Evolutionary conservation across 495 filamentous ascomycete genomes (phyloP).

Genomic region (Podospora conica): DNA sequence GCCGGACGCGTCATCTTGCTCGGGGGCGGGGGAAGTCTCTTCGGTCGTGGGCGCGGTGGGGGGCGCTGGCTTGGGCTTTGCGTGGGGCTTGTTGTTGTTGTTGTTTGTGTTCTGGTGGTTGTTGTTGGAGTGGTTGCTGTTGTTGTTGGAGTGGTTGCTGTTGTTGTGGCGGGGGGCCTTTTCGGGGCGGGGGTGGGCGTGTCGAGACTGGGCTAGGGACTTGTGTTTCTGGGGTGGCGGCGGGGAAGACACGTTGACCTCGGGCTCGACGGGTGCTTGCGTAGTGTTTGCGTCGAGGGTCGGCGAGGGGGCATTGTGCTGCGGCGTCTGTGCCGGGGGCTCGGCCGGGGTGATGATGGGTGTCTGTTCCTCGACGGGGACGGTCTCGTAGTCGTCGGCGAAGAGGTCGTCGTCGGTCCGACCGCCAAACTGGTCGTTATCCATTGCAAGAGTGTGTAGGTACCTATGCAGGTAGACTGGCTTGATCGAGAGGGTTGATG

Average conservation of each 20-base stretch:
- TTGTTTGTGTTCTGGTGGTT: neutral
- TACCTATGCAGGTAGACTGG: neutral
- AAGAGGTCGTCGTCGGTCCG: slow-evolving; percentile 48
- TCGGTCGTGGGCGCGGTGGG: neutral
- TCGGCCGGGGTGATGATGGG: neutral
- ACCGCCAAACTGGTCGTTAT: slow-evolving; percentile 43
- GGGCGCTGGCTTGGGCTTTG: neutral
- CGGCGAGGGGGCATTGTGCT: neutral
- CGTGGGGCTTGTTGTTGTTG: neutral
- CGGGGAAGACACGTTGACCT: neutral
- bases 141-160: slow-evolving; percentile 15
- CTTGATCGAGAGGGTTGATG: neutral
- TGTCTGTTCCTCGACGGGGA: slow-evolving; percentile 19
- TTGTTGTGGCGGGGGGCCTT: slow-evolving; percentile 19
- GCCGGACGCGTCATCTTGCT: neutral
- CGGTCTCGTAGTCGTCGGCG: slow-evolving; percentile 45
- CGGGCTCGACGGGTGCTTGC: neutral
- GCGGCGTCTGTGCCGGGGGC: neutral
- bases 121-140: slow-evolving; percentile 1
- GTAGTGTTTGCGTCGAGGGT: neutral
- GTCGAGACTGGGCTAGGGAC: slow-evolving; percentile 37
- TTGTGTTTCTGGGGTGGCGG: slow-evolving; percentile 2
- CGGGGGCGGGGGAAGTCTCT: neutral
- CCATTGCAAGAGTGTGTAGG: slow-evolving; percentile 5
- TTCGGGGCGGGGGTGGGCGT: slow-evolving; percentile 21